Base-by-base conservation (phyloP, 306 rosid species). In the Lablab purpureus region DNA sequence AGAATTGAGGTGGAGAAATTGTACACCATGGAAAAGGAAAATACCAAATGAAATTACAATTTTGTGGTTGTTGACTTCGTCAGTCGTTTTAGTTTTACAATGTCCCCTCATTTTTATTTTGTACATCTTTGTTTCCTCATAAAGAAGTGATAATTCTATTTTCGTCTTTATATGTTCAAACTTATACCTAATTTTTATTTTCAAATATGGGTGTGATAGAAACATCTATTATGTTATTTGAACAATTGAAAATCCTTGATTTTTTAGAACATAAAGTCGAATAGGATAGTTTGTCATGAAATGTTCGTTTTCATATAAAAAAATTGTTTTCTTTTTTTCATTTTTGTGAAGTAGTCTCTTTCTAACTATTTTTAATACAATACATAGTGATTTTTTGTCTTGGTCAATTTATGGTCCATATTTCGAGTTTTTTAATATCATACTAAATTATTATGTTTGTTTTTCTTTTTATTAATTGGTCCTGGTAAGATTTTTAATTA, bases 21-120 rank as follows among this genome's bases (percentile, higher is more conserved):
- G 70, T 34, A 8, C 13, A 30, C 25, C 23, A 19, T 30, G 45
- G 8, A 17, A 63, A 77, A 6, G 60, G 51, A 60, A 17, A 63
- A 27, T 43, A 43, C 45, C 18, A 22, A 30, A 14, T 56, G 27
- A 69, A 56, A 66, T 79, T 76, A 45, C 75, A 67, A 30, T 86
- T 82, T 85, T 78, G 85, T 74, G 60, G 80, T 75, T 68, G 83
- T 62, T 52, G 80, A 67, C 76, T 37, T 56, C 6, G 13, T 22
- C 18, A 68, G 17, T 34, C 28, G 27, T 23, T 70, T 60, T 75
- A 71, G 49, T 60, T 69, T 30, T 70, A 28, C 21, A 46, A 7
- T 63, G 67, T 27, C 3, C 41, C 7, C 25, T 14, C 34, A 23
- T 40, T 47, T 19, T 28, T 5, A 47, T 6, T 40, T 34, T 77